phyloP scores from a whole-genome alignment of 179 eudicot genomes.

The Spinacia oleracea region DNA sequence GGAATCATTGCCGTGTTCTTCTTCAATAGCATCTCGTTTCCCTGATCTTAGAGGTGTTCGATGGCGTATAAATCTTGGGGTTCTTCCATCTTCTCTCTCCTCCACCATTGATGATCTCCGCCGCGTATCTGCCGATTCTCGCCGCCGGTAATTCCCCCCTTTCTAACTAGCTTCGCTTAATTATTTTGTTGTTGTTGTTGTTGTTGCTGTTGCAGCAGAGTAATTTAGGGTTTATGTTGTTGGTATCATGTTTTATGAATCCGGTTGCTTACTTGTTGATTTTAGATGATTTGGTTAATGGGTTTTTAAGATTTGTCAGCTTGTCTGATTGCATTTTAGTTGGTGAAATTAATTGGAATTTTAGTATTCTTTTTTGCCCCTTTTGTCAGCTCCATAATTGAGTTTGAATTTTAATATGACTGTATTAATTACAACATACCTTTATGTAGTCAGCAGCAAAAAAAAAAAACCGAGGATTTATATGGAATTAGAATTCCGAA shows the following conservation, averaged over 20 bases:
- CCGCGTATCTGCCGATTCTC: slow-evolving; percentile 71
- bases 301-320: slow-evolving; percentile 4
- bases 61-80: slow-evolving; percentile 91
- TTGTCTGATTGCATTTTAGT: not conserved
- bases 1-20: slow-evolving; percentile 17
- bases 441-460: not conserved
- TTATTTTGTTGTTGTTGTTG: too few species aligned
- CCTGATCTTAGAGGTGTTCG: slow-evolving; percentile 69
- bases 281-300: slow-evolving; percentile 14
- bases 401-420: not conserved
- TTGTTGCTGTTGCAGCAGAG: too few species aligned
- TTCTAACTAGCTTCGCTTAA: not conserved
- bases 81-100: slow-evolving; percentile 62
- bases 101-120: slow-evolving; percentile 73
- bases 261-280: not conserved
- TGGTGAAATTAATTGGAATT: not conserved
- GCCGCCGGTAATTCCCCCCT: slow-evolving; percentile 55
- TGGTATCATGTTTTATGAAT: not conserved
- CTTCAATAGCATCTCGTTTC: slow-evolving; percentile 36
- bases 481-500: not conserved
- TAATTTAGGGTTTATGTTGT: slow-evolving; percentile 10
- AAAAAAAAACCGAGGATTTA: too few species aligned
- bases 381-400: not conserved
- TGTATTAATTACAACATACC: not conserved
- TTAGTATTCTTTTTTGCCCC: not conserved